Evolutionary conservation across 805 yeast genomes (phyloP).

Genomic region (Pichia phayaonensis): DNA sequence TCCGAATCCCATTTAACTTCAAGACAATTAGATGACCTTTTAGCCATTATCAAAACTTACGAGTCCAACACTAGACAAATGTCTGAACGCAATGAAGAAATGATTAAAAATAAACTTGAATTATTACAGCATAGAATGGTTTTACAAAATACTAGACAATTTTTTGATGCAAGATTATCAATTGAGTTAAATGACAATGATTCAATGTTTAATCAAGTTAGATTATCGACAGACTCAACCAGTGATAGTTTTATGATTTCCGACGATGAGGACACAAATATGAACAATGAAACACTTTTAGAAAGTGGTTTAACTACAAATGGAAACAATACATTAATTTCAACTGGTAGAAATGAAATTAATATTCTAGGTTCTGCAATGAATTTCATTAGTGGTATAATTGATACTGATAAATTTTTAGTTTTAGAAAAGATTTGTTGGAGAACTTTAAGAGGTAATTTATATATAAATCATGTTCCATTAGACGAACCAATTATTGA

Average conservation of each 20-base stretch:
- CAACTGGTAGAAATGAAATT: slow-evolving; percentile 30
- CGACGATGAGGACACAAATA: slow-evolving; percentile 9
- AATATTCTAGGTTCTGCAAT: slow-evolving; percentile 30
- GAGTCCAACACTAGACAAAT: slow-evolving; percentile 69
- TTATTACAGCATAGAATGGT: slow-evolving; percentile 68
- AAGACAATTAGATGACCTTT: slow-evolving; percentile 65
- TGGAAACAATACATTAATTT: background rate
- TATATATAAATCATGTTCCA: slow-evolving; percentile 70
- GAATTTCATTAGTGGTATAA: slow-evolving; percentile 70
- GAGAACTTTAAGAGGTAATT: slow-evolving; percentile 90
- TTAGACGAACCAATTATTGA: slow-evolving; percentile 63
- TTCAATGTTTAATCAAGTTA: slow-evolving; percentile 20
- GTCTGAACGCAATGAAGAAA: slow-evolving; percentile 56
- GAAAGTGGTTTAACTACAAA: slow-evolving; percentile 15
- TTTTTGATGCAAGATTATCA: slow-evolving; percentile 28
- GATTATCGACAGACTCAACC: slow-evolving; percentile 14
- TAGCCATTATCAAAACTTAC: slow-evolving; percentile 48
- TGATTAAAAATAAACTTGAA: slow-evolving; percentile 48
- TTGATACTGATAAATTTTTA: slow-evolving; percentile 59
- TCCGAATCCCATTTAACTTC: slow-evolving; percentile 46
- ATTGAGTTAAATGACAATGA: slow-evolving; percentile 24
- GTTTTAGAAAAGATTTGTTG: slow-evolving; percentile 78
- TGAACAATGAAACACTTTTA: slow-evolving; percentile 3
- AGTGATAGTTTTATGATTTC: slow-evolving; percentile 13
- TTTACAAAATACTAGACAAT: slow-evolving; percentile 28